A percentile compares a stretch with the other conserved stretches of the same genome.
phyloP scores from a whole-genome alignment of 495 filamentous ascomycete species.

The Xylaria acuta region DNA sequence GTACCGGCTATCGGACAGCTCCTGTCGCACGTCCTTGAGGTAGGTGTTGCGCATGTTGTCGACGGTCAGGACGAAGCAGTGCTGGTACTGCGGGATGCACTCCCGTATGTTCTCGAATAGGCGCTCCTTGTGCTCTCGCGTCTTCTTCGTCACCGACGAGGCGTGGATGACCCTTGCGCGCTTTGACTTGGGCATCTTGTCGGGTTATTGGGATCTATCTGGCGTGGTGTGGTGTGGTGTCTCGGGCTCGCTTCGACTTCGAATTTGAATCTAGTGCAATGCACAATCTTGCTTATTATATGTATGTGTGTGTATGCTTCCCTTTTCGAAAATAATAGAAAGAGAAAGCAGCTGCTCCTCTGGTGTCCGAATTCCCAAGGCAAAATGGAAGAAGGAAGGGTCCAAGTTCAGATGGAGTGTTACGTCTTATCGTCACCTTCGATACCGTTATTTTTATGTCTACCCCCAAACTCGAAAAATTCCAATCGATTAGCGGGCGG shows the following conservation, averaged over 20 bases:
- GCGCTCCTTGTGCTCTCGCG: conserved; percentile 81
- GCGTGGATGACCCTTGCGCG: conserved; percentile 85
- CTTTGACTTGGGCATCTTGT: conserved; percentile 94
- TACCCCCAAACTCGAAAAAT: conserved; percentile 29
- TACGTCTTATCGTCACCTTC: conserved; percentile 4
- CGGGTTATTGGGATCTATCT: not conserved
- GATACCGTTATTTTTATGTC: conserved; percentile 15
- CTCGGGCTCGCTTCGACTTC: not conserved
- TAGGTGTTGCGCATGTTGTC: conserved; percentile 99
- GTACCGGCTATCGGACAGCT: conserved; percentile 85
- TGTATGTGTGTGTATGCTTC: not conserved
- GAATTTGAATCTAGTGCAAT: conserved; percentile 4
- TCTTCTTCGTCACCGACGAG: conserved; percentile 90
- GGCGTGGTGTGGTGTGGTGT: not conserved
- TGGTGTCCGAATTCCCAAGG: not conserved
- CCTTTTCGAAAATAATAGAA: not conserved
- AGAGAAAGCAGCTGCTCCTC: not conserved
- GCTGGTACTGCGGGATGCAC: conserved; percentile 81
- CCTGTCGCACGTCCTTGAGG: conserved; percentile 85
- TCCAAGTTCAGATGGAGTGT: not conserved
- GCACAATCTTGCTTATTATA: not conserved
- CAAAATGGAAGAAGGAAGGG: not conserved
- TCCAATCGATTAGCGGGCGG: conserved; percentile 34
- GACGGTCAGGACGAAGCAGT: conserved; percentile 90
- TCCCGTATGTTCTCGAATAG: conserved; percentile 89